A percentile compares a stretch with the other conserved stretches of the same genome.
phyloP scores from a whole-genome alignment of 2,329 filamentous ascomycete species.

The Pseudogymnoascus pannorum region DNA sequence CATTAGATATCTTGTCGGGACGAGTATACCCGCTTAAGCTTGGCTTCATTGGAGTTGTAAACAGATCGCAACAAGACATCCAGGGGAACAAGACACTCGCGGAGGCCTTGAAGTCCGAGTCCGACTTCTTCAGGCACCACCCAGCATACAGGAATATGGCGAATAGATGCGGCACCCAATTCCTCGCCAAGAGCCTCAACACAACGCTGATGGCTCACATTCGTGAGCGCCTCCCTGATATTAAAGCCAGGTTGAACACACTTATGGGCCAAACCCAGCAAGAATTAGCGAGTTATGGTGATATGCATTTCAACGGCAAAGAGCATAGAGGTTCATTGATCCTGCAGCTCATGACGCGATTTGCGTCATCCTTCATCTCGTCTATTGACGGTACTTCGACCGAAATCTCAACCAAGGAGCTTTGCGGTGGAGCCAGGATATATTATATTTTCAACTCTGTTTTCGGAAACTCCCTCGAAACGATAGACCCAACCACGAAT shows the following conservation, averaged over 20 bases:
- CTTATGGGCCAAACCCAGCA: constrained; percentile 99
- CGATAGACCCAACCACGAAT: constrained; percentile 93
- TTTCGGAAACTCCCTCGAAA: constrained; percentile 91
- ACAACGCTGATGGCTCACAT: constrained; percentile 94
- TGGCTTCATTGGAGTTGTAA: constrained; percentile 96
- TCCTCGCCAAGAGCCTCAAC: constrained; percentile 89
- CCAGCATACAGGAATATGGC: constrained; percentile 97
- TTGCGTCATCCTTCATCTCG: constrained; percentile 94
- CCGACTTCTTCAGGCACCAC: constrained; percentile 95
- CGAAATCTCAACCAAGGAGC: constrained; percentile 96
- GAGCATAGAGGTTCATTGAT: constrained; percentile 94
- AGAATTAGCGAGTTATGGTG: constrained; percentile 94
- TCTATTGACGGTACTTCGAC: constrained; percentile 98
- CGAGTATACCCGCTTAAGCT: constrained; percentile 95
- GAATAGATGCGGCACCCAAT: constrained; percentile 85
- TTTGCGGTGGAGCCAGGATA: constrained; percentile 88
- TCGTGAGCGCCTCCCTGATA: constrained; percentile 88
- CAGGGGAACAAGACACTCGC: constrained; percentile 91
- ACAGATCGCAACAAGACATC: constrained; percentile 96
- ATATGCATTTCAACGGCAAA: constrained; percentile 95
- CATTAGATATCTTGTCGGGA: constrained; percentile 93
- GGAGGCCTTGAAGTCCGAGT: constrained; percentile 81
- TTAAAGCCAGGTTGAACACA: constrained; percentile 95
- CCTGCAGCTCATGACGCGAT: constrained; percentile 94
- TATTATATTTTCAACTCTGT: constrained; percentile 99